Conservation (phyloP, 108 stramenopile genomes). For the Thalassiosira profunda region DNA sequence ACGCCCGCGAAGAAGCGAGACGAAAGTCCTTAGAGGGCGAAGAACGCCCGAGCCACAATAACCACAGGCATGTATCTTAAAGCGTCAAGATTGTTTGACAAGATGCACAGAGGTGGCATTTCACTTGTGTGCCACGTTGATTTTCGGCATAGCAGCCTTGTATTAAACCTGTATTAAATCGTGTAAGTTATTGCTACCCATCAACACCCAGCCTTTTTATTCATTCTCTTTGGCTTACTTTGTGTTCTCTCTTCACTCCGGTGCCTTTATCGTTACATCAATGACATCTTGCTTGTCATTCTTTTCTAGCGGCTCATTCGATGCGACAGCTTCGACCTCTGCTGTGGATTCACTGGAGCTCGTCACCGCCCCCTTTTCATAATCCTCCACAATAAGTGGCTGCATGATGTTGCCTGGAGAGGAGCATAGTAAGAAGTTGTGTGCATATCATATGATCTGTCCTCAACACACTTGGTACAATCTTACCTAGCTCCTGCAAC, state of each 20-base stretch:
- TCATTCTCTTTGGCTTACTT: not conserved
- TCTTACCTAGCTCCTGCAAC: conserved; percentile 36
- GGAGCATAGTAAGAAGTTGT: too few species aligned
- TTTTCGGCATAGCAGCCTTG: too few species aligned
- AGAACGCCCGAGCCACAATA: too few species aligned
- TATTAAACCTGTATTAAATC: too few species aligned
- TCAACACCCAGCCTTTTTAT: too few species aligned
- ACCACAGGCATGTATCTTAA: too few species aligned
- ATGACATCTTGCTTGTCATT: not conserved
- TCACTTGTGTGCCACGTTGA: too few species aligned
- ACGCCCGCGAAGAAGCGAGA: conserved; percentile 9
- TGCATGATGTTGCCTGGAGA: conserved; percentile 48
- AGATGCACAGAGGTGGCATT: too few species aligned
- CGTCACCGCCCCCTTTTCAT: conserved; percentile 23
- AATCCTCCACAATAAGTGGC: conserved; percentile 29
- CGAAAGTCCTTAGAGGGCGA: not conserved
- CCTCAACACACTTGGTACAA: too few species aligned
- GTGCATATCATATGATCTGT: too few species aligned
- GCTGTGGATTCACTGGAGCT: not conserved
- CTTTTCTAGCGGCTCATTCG: not conserved
- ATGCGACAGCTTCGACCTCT: not conserved
- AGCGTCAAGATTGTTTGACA: too few species aligned
- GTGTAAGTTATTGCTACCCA: too few species aligned
- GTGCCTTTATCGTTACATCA: conserved; percentile 1
- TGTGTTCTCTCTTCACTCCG: not conserved